A percentile compares a stretch with the other conserved stretches of the same genome.
Conservation (phyloP, 768 basidiomycete genomes). For the Paxillus involutus region DNA sequence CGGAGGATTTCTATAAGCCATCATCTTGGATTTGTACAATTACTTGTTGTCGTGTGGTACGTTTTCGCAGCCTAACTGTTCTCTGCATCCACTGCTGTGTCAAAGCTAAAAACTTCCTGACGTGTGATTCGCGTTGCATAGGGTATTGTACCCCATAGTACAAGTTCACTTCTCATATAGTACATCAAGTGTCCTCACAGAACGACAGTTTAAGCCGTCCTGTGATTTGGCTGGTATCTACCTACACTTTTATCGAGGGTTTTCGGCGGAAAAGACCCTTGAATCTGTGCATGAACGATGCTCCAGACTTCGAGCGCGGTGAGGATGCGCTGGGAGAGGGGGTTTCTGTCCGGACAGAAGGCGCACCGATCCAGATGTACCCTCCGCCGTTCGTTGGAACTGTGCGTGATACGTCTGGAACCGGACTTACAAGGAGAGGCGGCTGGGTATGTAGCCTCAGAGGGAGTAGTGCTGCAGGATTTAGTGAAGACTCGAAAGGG, state of each 20-base stretch:
- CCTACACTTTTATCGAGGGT: no score
- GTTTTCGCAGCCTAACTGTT: no score
- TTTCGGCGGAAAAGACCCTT: constrained; percentile 30
- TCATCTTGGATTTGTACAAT: not conserved
- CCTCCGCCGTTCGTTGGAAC: not conserved
- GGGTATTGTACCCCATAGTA: no score
- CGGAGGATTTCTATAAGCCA: constrained; percentile 39
- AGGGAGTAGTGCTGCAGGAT: not conserved
- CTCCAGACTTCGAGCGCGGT: not conserved
- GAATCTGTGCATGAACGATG: not conserved
- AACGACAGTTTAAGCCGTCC: no score
- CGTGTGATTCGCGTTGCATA: no score
- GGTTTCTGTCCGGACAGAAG: not conserved
- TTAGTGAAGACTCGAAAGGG: not conserved
- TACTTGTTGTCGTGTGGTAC: no score
- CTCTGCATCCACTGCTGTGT: no score
- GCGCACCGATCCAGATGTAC: not conserved
- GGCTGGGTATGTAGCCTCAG: not conserved
- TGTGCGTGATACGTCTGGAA: not conserved
- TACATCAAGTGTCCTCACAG: no score
- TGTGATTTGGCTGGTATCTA: no score
- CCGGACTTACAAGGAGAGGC: not conserved
- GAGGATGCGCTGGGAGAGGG: not conserved
- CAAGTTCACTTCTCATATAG: no score
- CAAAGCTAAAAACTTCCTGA: no score